Evolutionary conservation across 306 rosid genomes (phyloP), one percentile per base, ranked within the genome.

Genomic region (Alnus glutinosa): DNA sequence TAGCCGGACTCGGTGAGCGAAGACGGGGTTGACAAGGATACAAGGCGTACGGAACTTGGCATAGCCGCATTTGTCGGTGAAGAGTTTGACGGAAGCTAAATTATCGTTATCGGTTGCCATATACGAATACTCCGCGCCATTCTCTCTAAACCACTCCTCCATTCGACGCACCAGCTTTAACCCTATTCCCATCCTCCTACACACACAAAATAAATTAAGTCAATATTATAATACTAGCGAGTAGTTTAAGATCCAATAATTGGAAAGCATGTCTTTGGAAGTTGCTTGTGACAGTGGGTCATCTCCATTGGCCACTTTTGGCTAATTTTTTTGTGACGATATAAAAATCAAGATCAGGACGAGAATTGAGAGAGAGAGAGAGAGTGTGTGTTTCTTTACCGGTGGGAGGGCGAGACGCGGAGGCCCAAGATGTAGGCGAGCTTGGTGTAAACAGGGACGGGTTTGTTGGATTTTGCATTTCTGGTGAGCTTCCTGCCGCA

Each of bases 181-280:
- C 75, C 94, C 99, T 75, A 95, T 90, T 82, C 99, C 99, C 96
- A 90, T 85, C 83, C 99, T 89, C 89, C 99, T 95, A 86, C 75
- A 66, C 52, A 67, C 71, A 66, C 55, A 18, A 1, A 71, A 19
- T 34, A 39, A 9, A 34, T 15, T 18, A 39, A 63, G 19, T 67
- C 13, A 67, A 42, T 67, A 28, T 15, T 15, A 15, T 36, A 67
- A 36, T 66, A 68, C 13, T 28, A 18, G 28, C 23, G 9, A 71
- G 23, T 46, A 48, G 55, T 23, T 23, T 23, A 14, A 48, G 39
- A 71, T 55, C 75, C 75, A 71, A 71, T 71, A 71, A 71, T 49
- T 49, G 58, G 10, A 48, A 16, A 18, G 42, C 75, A 71, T 71
- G 55, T 30, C 50, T 47, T 68, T 67, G 36, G 12, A 68, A 37